Conservation (phyloP, 305 asterid species). For the Fraxinus xanthoxyloides region DNA sequence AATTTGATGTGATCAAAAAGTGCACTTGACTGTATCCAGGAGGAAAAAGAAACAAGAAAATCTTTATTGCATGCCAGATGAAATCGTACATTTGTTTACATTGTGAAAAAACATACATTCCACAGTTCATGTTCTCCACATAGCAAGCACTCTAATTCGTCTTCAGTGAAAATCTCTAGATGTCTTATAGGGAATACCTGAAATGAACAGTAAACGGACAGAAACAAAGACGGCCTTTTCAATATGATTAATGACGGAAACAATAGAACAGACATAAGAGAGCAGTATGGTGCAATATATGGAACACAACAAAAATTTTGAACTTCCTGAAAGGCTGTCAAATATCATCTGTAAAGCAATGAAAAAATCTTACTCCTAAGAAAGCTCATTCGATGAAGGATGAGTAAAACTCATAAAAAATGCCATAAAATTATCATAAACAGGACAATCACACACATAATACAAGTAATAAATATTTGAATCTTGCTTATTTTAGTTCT, state of each 20-base stretch:
- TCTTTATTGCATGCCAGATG: background rate
- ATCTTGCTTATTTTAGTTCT: background rate
- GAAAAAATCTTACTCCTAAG: background rate
- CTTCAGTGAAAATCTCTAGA: constrained; percentile 76
- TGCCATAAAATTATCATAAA: background rate
- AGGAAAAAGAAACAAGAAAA: constrained; percentile 17
- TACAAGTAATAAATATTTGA: background rate
- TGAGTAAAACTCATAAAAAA: background rate
- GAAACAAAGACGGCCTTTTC: background rate
- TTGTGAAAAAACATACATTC: constrained; percentile 56
- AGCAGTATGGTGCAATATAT: background rate
- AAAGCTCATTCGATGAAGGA: background rate
- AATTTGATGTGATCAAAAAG: constrained; percentile 87
- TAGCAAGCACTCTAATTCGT: constrained; percentile 75
- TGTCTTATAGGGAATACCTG: constrained; percentile 87
- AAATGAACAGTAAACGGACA: constrained; percentile 8
- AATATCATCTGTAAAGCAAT: background rate
- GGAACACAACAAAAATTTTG: background rate
- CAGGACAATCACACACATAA: background rate
- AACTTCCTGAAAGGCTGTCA: background rate
- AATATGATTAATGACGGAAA: background rate
- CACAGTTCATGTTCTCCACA: constrained; percentile 85
- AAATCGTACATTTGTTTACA: constrained; percentile 8
- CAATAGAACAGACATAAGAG: background rate
- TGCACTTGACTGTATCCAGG: constrained; percentile 58